Evolutionary conservation across 2,329 filamentous ascomycete genomes (phyloP), one percentile per base, ranked within the genome.

Genomic region (Lasiodiplodia theobromae): DNA sequence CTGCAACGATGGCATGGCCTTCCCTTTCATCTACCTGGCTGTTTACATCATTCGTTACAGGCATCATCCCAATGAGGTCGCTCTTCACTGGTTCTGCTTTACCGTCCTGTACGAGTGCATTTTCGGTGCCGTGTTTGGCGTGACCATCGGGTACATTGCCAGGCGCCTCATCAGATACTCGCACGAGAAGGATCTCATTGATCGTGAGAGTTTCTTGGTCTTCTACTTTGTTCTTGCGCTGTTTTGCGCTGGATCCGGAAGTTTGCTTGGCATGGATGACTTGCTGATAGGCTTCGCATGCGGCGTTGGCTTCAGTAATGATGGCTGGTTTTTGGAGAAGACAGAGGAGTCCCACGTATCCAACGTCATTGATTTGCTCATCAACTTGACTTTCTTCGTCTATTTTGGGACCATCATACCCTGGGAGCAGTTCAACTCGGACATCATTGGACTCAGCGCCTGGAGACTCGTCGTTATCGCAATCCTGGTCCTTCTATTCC

Each of bases 1-100:
- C 37, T 99, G 96, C 83, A 99, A 99, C 86, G 96, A 99, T 79
- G 96, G 96, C 81, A 99, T 99, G 96, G 96, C 96, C 1, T 99
- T 99, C 77, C 96, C 96, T 0, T 99, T 99, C 79, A 88, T 99
- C 75, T 99, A 99, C 78, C 86, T 99, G 37, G 91, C 92, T 0
- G 84, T 97, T 37, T 98, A 97, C 80, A 87, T 98, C 57, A 92
- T 98, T 72, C 89, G 91, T 72, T 97, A 95, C 78, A 85, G 91
- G 71, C 89, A 88, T 34, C 80, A 91, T 73, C 88, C 91, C 5
- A 81, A 82, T 57, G 80, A 92, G 66, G 92, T 97, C 52, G 87
- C 90, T 18, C 91, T 91, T 71, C 89, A 98, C 81, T 99, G 94
- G 91, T 88, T 98, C 74, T 92, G 94, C 76, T 89, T 91, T 74